Evolutionary conservation across 2,329 filamentous ascomycete species (phyloP), one percentile per base, ranked within the genome.

Genomic region (Fusarium sororula): DNA sequence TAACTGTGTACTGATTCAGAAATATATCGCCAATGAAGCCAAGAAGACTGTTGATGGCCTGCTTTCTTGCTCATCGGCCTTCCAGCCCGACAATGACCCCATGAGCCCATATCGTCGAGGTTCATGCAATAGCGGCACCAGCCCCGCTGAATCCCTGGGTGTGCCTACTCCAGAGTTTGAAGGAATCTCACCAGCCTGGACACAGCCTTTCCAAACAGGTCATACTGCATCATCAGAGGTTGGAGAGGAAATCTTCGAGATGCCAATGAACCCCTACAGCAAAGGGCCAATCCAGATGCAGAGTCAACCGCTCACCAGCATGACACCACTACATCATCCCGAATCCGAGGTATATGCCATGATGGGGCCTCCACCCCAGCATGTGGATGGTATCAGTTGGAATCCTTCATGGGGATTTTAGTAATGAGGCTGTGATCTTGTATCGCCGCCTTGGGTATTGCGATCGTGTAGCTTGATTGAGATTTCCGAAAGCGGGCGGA

Each of bases 11-110:
- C 75, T 81, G 13, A 81, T 81, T 37, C 79, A 80, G 44, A 78
- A 72, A 41, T 81, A 80, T 56, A 81, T 81, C 58, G 76, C 77
- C 38, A 75, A 79, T 24, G 79, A 81, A 59, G 79, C 79, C 4
- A 76, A 76, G 62, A 79, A 75, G 59, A 78, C 79, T 9, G 78
- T 81, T 7, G 75, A 79, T 30, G 75, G 75, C 8, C 56, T 79
- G 39, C 32, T 68, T 20, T 48, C 66, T 22, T 76, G 67, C 35
- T 68, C 75, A 35, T 66, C 74, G 4, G 50, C 66, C 7, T 70
- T 79, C 24, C 69, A 66, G 14, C 41, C 50, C 26, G 70, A 74
- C 15, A 66, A 48, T 44, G 66, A 63, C 24, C 56, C 72, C 8
- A 66, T 58, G 38, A 73, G 65, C 62, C 60, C 63, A 58, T 75